Evolutionary conservation across 2,329 filamentous ascomycete species (phyloP).

Genomic region (Aspergillus texensis): DNA sequence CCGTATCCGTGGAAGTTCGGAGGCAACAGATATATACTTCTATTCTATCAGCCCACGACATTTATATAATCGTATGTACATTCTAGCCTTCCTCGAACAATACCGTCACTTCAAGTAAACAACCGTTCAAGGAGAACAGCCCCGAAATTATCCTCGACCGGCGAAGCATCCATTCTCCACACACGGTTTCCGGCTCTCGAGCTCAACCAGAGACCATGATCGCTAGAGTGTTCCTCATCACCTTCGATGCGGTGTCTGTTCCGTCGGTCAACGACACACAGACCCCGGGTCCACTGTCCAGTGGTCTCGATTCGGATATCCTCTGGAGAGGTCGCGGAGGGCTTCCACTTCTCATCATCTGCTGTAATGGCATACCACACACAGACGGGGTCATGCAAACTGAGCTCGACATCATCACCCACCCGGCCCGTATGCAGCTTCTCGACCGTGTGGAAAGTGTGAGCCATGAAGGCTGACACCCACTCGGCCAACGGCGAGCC

Average conservation of each 20-base stretch:
- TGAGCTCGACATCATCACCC: constrained; percentile 58
- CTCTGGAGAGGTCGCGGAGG: constrained; percentile 61
- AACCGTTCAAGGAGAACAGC: constrained; percentile 66
- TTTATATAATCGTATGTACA: constrained; percentile 4
- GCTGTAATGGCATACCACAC: constrained; percentile 74
- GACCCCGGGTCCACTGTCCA: constrained; percentile 93
- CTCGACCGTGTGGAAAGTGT: constrained; percentile 70
- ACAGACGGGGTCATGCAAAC: constrained; percentile 75
- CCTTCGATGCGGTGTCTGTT: constrained; percentile 47
- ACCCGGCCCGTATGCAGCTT: constrained; percentile 59
- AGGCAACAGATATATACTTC: neutral
- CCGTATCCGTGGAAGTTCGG: neutral
- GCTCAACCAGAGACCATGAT: constrained; percentile 77
- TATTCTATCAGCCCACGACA: neutral
- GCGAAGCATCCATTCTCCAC: constrained; percentile 69
- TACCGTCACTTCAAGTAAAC: constrained; percentile 44
- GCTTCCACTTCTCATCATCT: constrained; percentile 39
- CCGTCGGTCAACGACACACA: constrained; percentile 82
- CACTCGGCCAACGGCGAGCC: constrained; percentile 75
- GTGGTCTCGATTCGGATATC: constrained; percentile 88
- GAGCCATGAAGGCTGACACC: constrained; percentile 71
- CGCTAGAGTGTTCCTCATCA: constrained; percentile 65
- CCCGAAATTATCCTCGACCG: constrained; percentile 69
- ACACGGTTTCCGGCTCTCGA: constrained; percentile 75
- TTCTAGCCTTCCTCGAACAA: neutral